phyloP scores from a whole-genome alignment of 2,329 filamentous ascomycete genomes.

The Ophiostoma quercus region DNA sequence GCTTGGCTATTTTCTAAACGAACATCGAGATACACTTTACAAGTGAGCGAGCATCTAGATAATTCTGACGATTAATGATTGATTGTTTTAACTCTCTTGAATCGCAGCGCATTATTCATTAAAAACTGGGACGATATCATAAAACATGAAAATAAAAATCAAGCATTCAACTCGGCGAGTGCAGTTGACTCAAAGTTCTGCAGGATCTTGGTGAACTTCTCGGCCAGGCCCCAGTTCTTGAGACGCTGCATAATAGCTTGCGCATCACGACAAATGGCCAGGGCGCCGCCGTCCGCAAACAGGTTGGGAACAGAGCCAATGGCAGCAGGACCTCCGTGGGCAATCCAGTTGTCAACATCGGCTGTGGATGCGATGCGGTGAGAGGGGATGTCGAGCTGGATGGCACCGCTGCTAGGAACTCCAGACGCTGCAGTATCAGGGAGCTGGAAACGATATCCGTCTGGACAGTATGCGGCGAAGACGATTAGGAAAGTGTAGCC shows the following conservation, averaged over 20 bases:
- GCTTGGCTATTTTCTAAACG: conserved; percentile 21
- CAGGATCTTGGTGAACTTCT: conserved; percentile 33
- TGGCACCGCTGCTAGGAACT: background rate
- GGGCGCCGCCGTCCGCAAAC: conserved; percentile 24
- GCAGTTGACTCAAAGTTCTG: conserved; percentile 25
- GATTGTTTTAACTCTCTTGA: background rate
- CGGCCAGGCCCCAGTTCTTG: conserved; percentile 31
- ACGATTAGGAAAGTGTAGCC: conserved; percentile 33
- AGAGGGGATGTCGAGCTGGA: conserved; percentile 28
- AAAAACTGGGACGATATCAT: background rate
- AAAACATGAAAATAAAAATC: background rate
- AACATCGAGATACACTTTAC: background rate
- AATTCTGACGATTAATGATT: background rate
- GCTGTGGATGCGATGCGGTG: conserved; percentile 22
- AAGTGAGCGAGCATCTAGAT: background rate
- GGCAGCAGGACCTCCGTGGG: conserved; percentile 29
- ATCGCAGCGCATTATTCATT: background rate
- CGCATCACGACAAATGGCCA: conserved; percentile 29
- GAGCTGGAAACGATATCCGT: conserved; percentile 9
- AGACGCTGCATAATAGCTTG: conserved; percentile 30
- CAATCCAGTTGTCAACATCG: conserved; percentile 29
- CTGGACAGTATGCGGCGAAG: conserved; percentile 30
- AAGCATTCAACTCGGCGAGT: background rate
- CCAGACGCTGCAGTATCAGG: background rate
- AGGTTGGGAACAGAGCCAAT: conserved; percentile 30